Conservation (phyloP, 2,329 filamentous ascomycete genomes). For the Botrytis squamosa region DNA sequence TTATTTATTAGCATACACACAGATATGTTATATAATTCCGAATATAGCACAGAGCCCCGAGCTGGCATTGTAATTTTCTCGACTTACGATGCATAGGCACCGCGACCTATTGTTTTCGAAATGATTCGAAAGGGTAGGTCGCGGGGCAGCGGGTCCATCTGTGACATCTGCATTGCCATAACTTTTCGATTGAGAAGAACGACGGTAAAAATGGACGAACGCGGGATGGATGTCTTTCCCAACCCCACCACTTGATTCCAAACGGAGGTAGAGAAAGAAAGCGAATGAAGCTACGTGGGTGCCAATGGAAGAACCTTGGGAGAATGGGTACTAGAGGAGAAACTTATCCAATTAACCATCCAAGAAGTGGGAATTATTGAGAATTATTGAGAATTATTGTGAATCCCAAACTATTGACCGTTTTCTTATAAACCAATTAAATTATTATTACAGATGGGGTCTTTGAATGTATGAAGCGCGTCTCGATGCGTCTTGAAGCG, state of each 20-base stretch:
- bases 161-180: constrained; percentile 63
- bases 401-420: neutral
- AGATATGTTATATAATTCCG: neutral
- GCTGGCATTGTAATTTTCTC: constrained; percentile 4
- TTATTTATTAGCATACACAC: constrained; percentile 25
- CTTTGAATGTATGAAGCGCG: neutral
- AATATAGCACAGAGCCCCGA: neutral
- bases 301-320: neutral
- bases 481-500: neutral
- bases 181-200: neutral
- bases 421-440: neutral
- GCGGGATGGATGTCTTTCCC: neutral
- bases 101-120: constrained; percentile 93
- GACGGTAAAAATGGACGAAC: constrained; percentile 1
- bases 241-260: neutral
- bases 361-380: neutral
- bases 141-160: constrained; percentile 79
- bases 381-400: no score
- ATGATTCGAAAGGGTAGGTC: constrained; percentile 92
- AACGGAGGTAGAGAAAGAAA: neutral
- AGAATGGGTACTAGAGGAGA: neutral
- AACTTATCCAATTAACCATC: neutral
- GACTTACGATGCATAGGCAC: constrained; percentile 91
- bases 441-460: no score
- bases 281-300: neutral